Evolutionary conservation across 2,329 filamentous ascomycete genomes (phyloP).

Genomic region (Ascochyta fabae): DNA sequence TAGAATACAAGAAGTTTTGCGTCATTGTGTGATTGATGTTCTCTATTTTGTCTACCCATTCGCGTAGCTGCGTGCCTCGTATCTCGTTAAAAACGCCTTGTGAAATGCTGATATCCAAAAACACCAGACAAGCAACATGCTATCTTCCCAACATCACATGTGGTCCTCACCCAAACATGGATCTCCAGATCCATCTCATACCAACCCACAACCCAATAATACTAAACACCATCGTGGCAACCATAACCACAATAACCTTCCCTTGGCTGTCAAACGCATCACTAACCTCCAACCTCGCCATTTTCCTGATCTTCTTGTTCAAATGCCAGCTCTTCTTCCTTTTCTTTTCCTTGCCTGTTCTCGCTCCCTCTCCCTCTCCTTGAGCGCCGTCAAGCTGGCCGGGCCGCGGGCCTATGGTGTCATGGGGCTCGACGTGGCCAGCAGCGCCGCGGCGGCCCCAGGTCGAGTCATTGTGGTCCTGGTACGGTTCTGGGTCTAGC

Average conservation of each 20-base stretch:
- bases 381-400: conserved; percentile 4
- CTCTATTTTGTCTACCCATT: conserved; percentile 3
- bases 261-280: conserved; percentile 68
- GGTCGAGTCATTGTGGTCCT: conserved; percentile 42
- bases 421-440: conserved; percentile 32
- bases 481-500: conserved; percentile 54
- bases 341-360: conserved; percentile 17
- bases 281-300: conserved; percentile 66
- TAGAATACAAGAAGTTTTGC: no score
- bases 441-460: conserved; percentile 25
- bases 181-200: conserved; percentile 30
- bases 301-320: conserved; percentile 57
- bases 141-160: neutral
- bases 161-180: neutral
- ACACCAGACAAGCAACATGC: no score
- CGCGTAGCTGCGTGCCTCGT: conserved; percentile 1
- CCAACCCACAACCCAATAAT: conserved; percentile 27
- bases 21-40: neutral
- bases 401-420: conserved; percentile 22
- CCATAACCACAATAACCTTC: conserved; percentile 60
- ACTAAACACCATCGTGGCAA: conserved; percentile 35
- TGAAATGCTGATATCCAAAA: neutral
- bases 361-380: neutral
- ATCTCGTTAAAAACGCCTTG: conserved; percentile 1
- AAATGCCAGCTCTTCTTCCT: conserved; percentile 46